Evolutionary conservation across 345 rosid species (phyloP).

Genomic region (Eucalyptus leucophloia): DNA sequence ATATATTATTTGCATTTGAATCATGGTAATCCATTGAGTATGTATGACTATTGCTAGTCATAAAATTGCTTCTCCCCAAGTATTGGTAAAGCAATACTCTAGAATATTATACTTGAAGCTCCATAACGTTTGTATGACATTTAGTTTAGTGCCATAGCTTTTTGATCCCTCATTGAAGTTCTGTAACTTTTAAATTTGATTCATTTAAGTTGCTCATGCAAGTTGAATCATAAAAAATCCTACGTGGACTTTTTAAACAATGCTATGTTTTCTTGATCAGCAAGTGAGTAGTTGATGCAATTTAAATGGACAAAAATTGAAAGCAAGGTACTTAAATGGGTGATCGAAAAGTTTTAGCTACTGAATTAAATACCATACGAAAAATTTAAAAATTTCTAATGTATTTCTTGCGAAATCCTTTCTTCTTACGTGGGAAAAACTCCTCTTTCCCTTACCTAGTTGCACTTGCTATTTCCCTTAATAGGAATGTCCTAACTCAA

Average conservation of each 20-base stretch:
- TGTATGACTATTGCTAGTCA: neutral
- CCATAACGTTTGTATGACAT: accelerated
- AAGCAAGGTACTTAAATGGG: neutral
- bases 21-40: neutral
- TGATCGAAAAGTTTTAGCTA: neutral
- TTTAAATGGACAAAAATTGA: neutral
- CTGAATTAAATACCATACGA: neutral
- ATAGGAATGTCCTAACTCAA: neutral
- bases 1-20: neutral
- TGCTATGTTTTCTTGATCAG: no score
- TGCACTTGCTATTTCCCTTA: neutral
- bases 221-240: neutral
- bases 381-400: neutral
- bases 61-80: neutral
- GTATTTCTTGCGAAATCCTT: neutral
- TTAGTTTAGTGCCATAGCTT: neutral
- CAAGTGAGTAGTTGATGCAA: neutral
- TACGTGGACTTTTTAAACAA: neutral
- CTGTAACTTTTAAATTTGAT: neutral
- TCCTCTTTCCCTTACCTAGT: neutral
- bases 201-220: neutral
- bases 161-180: neutral
- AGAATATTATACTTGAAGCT: neutral
- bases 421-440: neutral
- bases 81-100: neutral